Base-by-base conservation (phyloP, 345 rosid genomes). In the Firmiana major region DNA sequence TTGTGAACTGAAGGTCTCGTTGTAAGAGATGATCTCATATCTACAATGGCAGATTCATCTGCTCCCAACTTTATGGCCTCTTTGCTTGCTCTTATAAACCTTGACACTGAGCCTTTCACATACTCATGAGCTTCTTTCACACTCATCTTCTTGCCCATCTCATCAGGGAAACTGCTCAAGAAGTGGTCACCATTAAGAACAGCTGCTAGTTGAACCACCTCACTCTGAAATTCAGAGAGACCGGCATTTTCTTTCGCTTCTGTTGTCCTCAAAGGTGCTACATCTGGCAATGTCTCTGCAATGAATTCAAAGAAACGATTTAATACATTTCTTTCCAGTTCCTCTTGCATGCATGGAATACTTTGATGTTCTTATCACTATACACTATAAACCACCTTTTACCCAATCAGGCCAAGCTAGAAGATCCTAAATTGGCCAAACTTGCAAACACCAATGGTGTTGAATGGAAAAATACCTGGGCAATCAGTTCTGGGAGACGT, bases 131-230 rank as follows among this genome's bases (percentile, higher is more conserved):
- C 99, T 86, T 90, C 89, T 84, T 84, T 90, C 26, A 96, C 97
- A 0, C 83, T 90, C 99, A 95, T 90, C 81, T 89, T 92, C 89
- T 88, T 89, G 71, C 91, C 81, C 88, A 90, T 88, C 82, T 89
- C 87, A 38, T 92, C 86, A 0, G 91, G 97, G 84, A 87, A 96
- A 80, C 97, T 96, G 88, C 92, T 92, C 66, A 92, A 82, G 85
- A 87, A 91, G 57, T 96, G 97, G 78, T 96, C 99, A 0, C 98
- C 99, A 1, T 89, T 93, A 7, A 95, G 98, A 78, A 92, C 97
- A 9, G 97, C 98, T 9, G 94, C 99, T 62, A 96, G 83, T 71
- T 96, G 99, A 81, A 96, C 99, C 3, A 96, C 80, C 87, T 96
- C 98, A 5, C 92, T 46, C 75, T 96, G 99, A 75, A 96, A 96